Conservation (phyloP, 768 basidiomycete genomes). For the Paxillus ammoniavirescens region DNA sequence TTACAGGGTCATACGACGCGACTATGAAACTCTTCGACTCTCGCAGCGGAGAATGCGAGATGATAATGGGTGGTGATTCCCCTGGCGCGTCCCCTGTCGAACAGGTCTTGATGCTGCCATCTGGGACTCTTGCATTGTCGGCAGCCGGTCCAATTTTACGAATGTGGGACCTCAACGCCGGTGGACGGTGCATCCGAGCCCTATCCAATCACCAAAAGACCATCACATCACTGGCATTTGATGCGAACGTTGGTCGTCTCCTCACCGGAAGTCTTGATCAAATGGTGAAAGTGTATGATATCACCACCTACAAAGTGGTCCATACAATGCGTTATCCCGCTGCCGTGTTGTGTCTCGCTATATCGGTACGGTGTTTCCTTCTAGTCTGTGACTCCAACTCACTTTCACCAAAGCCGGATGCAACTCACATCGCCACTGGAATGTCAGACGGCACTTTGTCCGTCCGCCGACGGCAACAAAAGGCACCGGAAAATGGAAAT, state of each 20-base stretch:
- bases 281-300: slow-evolving; percentile 98
- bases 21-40: slow-evolving; percentile 87
- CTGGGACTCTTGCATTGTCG: slow-evolving; percentile 81
- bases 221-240: slow-evolving; percentile 84
- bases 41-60: slow-evolving; percentile 80
- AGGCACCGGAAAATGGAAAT: slow-evolving; percentile 54
- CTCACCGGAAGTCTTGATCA: slow-evolving; percentile 92
- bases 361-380: slow-evolving; percentile 60
- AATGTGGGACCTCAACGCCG: slow-evolving; percentile 93
- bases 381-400: slow-evolving; percentile 6
- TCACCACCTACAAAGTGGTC: slow-evolving; percentile 89
- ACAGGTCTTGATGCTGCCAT: slow-evolving; percentile 89
- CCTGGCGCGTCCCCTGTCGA: slow-evolving; percentile 65
- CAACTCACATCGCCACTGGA: slow-evolving; percentile 95
- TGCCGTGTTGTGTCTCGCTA: slow-evolving; percentile 82
- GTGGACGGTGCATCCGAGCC: slow-evolving; percentile 85
- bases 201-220: slow-evolving; percentile 99
- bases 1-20: slow-evolving; percentile 94
- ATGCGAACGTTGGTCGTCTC: slow-evolving; percentile 70
- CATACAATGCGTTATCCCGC: slow-evolving; percentile 99
- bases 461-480: slow-evolving; percentile 84
- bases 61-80: slow-evolving; percentile 60
- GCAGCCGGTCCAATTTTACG: slow-evolving; percentile 90
- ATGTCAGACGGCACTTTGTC: slow-evolving; percentile 98
- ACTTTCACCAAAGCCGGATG: slow-evolving; percentile 68